Base-by-base conservation (phyloP, 495 filamentous ascomycete genomes). In the Hypoxylon intermedium region DNA sequence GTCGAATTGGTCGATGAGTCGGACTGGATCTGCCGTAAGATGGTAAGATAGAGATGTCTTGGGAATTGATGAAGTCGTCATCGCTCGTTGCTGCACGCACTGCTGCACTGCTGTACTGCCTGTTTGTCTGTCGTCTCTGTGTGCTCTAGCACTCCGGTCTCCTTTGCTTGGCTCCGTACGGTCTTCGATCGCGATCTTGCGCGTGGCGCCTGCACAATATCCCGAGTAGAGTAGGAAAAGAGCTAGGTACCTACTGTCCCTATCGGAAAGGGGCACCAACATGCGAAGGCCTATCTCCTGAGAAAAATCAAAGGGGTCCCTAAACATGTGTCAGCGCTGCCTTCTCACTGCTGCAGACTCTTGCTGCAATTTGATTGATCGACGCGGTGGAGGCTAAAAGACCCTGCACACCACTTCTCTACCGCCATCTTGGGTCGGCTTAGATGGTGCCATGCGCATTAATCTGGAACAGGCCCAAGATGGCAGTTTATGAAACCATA, bases 201-300 rank as follows among this genome's bases (percentile, higher is more conserved):
- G 49, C 43, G 68, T 71, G 68, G 68, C 68, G 68, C 43, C 66
- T 71, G 68, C 68, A 71, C 66, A 61, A 59, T 58, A 55, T 62
- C 63, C 68, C 66, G 66, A 69, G 18, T 48, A 69, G 38, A 60
- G 64, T 16, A 15, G 5, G 57, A 64, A 58, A 48, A 50, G 19
- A 45, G 57, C 46, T 57, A 65, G 44, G 56, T 65, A 65, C 56
- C 56, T 63, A 67, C 64, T 64, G 21, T 56, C 42, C 58, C 61
- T 65, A 59, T 71, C 68, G 68, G 68, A 71, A 67, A 68, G 66
- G 62, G 68, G 44, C 59, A 57, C 66, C 62, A 62, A 67, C 53
- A 65, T 53, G 68, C 67, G 64, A 55, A 63, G 67, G 23, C 58
- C 66, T 58, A 62, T 60, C 53, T 47, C 44, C 41, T 65, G 53